Percentiles rank a stretch among this genome's conserved stretches.
phyloP scores from a whole-genome alignment of 2,329 filamentous ascomycete species.

The Plenodomus biglobosus region DNA sequence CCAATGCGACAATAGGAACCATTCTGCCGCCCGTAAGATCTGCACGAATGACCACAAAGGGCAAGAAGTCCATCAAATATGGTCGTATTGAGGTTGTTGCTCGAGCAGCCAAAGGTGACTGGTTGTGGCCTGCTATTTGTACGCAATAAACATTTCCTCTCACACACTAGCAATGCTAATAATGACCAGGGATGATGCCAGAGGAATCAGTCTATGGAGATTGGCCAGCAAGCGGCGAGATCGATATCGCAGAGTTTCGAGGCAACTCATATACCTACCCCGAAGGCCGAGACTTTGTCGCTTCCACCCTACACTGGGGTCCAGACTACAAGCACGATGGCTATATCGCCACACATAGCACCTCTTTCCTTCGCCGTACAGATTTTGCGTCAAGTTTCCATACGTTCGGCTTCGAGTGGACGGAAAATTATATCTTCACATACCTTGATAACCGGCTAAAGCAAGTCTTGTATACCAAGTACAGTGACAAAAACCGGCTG shows the following conservation, averaged over 20 bases:
- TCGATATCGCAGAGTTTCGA: slow-evolving; percentile 77
- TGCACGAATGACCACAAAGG: slow-evolving; percentile 73
- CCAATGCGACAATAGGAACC: slow-evolving; percentile 72
- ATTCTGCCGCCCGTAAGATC: slow-evolving; percentile 76
- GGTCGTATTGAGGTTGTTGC: slow-evolving; percentile 78
- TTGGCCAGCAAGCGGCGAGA: slow-evolving; percentile 79
- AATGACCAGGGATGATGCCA: slow-evolving; percentile 53
- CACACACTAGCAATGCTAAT: slow-evolving; percentile 30
- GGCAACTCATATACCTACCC: slow-evolving; percentile 76
- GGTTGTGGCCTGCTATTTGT: slow-evolving; percentile 86
- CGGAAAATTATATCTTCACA: slow-evolving; percentile 80
- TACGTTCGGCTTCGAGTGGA: slow-evolving; percentile 71
- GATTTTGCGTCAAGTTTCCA: slow-evolving; percentile 70
- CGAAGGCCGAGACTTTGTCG: slow-evolving; percentile 72
- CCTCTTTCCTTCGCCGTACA: slow-evolving; percentile 59
- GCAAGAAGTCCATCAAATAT: slow-evolving; percentile 72
- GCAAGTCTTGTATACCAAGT: slow-evolving; percentile 75
- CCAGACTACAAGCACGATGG: slow-evolving; percentile 24
- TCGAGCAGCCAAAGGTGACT: slow-evolving; percentile 73
- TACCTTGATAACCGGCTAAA: slow-evolving; percentile 77
- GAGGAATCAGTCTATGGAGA: slow-evolving; percentile 68
- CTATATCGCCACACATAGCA: slow-evolving; percentile 25
- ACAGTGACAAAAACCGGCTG: slow-evolving; percentile 56
- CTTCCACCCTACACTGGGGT: slow-evolving; percentile 79
- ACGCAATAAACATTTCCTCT: background rate